These are phyloP conservation scores for Lipomyces orientalis DNA, from an alignment of 805 yeast genomes.

Conservation along the genomic window DNA sequence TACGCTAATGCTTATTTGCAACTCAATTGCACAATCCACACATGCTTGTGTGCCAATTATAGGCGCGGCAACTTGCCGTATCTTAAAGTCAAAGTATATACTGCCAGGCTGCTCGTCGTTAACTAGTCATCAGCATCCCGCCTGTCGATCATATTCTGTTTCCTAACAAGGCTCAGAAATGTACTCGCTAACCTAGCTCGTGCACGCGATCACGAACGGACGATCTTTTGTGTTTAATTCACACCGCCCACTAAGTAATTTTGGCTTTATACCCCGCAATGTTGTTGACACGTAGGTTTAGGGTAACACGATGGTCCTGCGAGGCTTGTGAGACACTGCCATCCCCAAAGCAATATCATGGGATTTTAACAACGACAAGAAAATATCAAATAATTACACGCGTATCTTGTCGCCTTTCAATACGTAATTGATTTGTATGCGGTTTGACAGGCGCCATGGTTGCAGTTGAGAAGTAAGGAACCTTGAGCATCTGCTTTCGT, in stretches of 20 bases:
- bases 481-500: neutral
- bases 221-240: neutral
- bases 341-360: too few species aligned
- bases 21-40: too few species aligned
- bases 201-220: neutral
- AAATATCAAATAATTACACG: too few species aligned
- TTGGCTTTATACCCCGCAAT: constrained; percentile 4
- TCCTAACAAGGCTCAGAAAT: neutral
- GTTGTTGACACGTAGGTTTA: neutral
- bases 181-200: neutral
- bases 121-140: neutral
- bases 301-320: neutral
- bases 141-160: neutral
- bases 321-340: neutral
- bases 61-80: too few species aligned
- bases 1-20: too few species aligned
- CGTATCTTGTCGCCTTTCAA: too few species aligned
- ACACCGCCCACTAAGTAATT: neutral
- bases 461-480: neutral
- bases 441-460: too few species aligned
- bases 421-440: too few species aligned
- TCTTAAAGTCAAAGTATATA: too few species aligned
- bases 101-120: neutral
- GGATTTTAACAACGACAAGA: too few species aligned
- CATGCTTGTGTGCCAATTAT: too few species aligned